Conservation (phyloP, 768 basidiomycete species). For the Erythrobasidium yunnanense region DNA sequence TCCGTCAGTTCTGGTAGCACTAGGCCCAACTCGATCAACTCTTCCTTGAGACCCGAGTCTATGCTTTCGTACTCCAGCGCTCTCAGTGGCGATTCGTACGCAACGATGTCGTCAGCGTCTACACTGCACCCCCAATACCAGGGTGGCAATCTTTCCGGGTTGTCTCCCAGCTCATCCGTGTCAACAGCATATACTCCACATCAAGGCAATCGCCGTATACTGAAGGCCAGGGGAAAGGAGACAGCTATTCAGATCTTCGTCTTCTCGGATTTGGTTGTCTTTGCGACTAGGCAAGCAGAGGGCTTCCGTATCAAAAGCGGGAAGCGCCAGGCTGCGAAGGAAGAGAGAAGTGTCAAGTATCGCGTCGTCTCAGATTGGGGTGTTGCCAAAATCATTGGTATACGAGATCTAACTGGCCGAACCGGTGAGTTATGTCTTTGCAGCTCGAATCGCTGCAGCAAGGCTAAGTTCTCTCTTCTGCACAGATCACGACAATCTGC, state of each 20-base stretch:
- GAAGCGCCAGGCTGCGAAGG: neutral
- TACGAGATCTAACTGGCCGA: constrained; percentile 43
- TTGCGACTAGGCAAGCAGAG: constrained; percentile 45
- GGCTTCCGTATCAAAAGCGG: neutral
- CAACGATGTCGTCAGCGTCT: neutral
- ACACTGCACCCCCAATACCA: neutral
- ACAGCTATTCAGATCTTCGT: constrained; percentile 46
- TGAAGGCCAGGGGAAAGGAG: constrained; percentile 29
- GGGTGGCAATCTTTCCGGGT: too few relatives aligned
- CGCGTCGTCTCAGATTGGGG: constrained; percentile 48
- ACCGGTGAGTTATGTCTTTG: constrained; percentile 33
- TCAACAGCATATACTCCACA: too few relatives aligned
- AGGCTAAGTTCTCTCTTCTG: neutral
- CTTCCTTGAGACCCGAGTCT: neutral
- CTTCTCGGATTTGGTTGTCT: constrained; percentile 61
- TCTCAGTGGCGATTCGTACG: neutral
- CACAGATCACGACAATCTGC: constrained; percentile 42
- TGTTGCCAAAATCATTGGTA: constrained; percentile 48
- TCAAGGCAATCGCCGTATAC: too few relatives aligned
- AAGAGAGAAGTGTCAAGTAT: constrained; percentile 41
- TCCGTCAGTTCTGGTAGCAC: neutral
- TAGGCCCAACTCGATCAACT: neutral
- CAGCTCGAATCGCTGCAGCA: neutral
- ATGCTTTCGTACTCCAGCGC: neutral
- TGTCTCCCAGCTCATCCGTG: too few relatives aligned